These are phyloP conservation scores for Fragaria iinumae DNA, from an alignment of 306 rosid genomes.

Conservation along the genomic window DNA sequence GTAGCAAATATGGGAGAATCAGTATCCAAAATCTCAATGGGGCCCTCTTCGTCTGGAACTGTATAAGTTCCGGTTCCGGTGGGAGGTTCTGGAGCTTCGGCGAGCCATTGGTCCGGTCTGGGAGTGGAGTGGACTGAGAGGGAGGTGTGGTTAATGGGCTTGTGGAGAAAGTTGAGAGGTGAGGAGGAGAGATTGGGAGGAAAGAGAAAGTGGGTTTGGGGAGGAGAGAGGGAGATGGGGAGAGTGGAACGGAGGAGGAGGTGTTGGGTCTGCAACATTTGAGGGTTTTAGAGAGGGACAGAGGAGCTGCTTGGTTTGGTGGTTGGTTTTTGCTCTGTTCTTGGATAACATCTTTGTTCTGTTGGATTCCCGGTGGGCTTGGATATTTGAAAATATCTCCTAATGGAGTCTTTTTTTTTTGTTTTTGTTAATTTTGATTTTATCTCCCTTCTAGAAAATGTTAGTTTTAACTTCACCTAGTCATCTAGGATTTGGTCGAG, in stretches of 20 bases:
- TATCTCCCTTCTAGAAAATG: not conserved
- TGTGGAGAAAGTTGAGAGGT: conserved; percentile 31
- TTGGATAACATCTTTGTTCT: not conserved
- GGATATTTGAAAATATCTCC: conserved; percentile 18
- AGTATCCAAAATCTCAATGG: conserved; percentile 55
- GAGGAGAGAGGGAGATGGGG: conserved; percentile 25
- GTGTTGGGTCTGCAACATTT: conserved; percentile 57
- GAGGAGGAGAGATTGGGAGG: conserved; percentile 24
- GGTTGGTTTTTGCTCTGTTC: conserved; percentile 1
- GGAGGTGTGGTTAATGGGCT: conserved; percentile 39
- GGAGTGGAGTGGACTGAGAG: conserved; percentile 35
- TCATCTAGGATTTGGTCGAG: no score
- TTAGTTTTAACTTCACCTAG: not conserved
- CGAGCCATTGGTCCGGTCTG: conserved; percentile 36
- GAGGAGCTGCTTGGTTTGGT: conserved; percentile 2
- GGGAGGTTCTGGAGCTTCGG: conserved; percentile 42
- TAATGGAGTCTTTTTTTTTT: not conserved
- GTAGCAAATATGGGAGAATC: conserved; percentile 66
- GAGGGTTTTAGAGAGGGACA: conserved; percentile 4
- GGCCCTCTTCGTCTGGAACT: conserved; percentile 46
- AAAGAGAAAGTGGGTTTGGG: conserved; percentile 23
- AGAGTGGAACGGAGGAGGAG: conserved; percentile 36
- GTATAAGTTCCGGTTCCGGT: conserved; percentile 9
- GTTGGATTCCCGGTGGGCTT: conserved; percentile 1
- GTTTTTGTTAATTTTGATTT: not conserved